Base-by-base conservation (phyloP, 495 filamentous ascomycete species). In the Trichoderma orchidacearum region DNA sequence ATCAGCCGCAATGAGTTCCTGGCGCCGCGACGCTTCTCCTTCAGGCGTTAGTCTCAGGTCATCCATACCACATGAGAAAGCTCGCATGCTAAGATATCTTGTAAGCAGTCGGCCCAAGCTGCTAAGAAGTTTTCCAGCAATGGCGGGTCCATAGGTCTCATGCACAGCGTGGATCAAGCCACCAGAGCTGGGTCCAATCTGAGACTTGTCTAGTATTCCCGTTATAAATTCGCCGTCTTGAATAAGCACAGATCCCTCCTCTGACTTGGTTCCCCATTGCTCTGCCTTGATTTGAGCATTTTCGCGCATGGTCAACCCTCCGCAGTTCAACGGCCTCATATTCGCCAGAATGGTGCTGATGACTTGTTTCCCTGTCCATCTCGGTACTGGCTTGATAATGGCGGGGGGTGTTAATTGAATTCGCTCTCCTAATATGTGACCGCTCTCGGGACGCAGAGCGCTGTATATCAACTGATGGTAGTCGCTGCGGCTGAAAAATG, bases 291-390 rank as follows among this genome's bases (percentile, higher is more conserved):
- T 85, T 23, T 85, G 84, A 30, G 87, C 88, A 60, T 85, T 88
- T 38, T 86, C 85, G 36, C 80, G 80, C 63, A 97, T 77, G 59
- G 82, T 90, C 41, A 99, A 70, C 25, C 90, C 89, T 51, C 85
- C 82, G 60, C 86, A 86, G 58, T 80, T 75, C 8, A 73, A 60
- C 0, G 91, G 94, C 62, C 76, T 81, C 57, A 97, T 91, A 65
- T 99, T 99, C 69, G 87, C 86, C 31, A 99, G 72, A 21, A 99
- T 85, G 0, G 92, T 96, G 13, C 89, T 91, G 58, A 97, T 86
- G 15, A 99, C 76, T 67, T 99, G 94, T 73, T 97, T 99, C 60
- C 94, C 94, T n/a, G 91, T 96, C 94, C 94, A 99, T 50, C 89
- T 72, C 18, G 80, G 77, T 31, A 75, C 78, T 2, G 94, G 94